Conservation (phyloP, 1,139 yeast species). For the Sugiyamaella neomexicana region DNA sequence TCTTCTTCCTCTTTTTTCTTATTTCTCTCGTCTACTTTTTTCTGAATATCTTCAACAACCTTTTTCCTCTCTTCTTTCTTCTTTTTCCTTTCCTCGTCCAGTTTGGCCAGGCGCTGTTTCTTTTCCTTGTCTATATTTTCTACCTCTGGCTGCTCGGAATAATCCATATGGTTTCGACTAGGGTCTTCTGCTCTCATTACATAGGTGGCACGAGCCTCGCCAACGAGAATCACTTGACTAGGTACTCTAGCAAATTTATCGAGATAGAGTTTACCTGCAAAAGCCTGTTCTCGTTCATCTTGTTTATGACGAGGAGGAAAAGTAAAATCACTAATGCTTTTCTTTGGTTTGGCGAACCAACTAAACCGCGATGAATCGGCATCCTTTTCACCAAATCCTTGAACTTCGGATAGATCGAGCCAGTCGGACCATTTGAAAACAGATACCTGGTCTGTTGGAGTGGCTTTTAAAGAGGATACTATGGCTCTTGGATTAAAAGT, state of each 20-base stretch:
- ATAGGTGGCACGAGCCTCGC: constrained; percentile 21
- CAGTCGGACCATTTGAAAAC: constrained; percentile 35
- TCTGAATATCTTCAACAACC: not conserved
- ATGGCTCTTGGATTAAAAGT: constrained; percentile 11
- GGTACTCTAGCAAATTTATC: constrained; percentile 32
- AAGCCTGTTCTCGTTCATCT: constrained; percentile 32
- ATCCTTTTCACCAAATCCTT: constrained; percentile 19
- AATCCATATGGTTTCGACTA: constrained; percentile 13
- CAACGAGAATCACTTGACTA: constrained; percentile 31
- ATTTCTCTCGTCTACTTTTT: constrained; percentile 3
- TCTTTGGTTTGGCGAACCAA: constrained; percentile 16
- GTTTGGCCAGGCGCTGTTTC: not conserved
- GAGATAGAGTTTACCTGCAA: constrained; percentile 36
- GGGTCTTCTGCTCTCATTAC: constrained; percentile 16
- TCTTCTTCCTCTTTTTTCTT: constrained; percentile 7
- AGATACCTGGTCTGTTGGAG: constrained; percentile 1
- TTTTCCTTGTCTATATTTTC: constrained; percentile 14
- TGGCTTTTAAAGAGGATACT: constrained; percentile 1
- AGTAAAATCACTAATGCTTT: constrained; percentile 20
- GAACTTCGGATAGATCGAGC: constrained; percentile 33
- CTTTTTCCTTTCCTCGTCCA: constrained; percentile 1
- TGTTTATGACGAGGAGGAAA: constrained; percentile 25
- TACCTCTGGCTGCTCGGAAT: constrained; percentile 20
- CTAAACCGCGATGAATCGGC: constrained; percentile 9
- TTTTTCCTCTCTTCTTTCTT: not conserved